Conservation (phyloP, 1,284 basidiomycete species). For the Ceratobasidium sp. region DNA sequence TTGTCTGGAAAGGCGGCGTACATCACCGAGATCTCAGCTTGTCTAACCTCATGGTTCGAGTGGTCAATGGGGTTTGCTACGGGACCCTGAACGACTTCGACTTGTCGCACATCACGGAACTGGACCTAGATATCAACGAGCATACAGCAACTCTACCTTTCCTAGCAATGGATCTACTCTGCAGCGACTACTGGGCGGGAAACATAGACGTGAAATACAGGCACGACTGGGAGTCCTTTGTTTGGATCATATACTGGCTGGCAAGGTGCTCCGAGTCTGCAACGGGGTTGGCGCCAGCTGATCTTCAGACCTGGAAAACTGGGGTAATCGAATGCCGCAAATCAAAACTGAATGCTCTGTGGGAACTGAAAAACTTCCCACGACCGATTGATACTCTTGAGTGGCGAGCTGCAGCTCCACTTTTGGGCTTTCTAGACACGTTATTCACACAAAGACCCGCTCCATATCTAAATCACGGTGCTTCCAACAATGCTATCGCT, state of each 20-base stretch:
- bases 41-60: background rate
- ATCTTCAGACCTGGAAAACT: too few species aligned
- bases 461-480: too few species aligned
- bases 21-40: background rate
- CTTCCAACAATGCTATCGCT: too few species aligned
- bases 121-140: background rate
- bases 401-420: too few species aligned
- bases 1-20: background rate
- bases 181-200: background rate
- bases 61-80: background rate
- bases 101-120: background rate
- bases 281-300: too few species aligned
- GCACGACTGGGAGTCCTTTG: slow-evolving; percentile 5
- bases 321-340: too few species aligned
- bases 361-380: too few species aligned
- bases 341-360: too few species aligned
- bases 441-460: too few species aligned
- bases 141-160: background rate
- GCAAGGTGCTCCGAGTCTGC: background rate
- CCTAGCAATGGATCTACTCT: background rate
- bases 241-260: slow-evolving; percentile 7
- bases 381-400: too few species aligned
- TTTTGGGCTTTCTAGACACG: too few species aligned
- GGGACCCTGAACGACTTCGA: slow-evolving; percentile 9
- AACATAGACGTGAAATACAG: background rate